Percentiles rank a stretch among this genome's conserved stretches.
Evolutionary conservation across 306 rosid species (phyloP).

Genomic region (Betula pendula): DNA sequence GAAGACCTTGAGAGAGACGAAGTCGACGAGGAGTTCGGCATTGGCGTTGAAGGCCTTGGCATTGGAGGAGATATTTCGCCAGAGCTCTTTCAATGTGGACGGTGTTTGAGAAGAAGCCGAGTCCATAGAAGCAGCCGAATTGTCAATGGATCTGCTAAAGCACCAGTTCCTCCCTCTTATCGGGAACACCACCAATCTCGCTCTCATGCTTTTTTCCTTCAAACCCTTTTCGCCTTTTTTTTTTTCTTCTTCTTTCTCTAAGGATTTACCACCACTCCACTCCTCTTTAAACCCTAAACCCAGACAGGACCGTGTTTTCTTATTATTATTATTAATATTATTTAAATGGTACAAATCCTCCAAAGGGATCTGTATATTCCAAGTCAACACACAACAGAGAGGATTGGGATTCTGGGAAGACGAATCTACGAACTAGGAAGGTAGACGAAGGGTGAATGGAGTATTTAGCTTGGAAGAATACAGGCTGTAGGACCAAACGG

Average conservation of each 20-base stretch:
- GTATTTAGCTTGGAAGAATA: not conserved
- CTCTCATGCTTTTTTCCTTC: constrained; percentile 50
- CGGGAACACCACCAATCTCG: constrained; percentile 85
- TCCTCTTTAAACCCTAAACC: not conserved
- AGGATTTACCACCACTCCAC: not conserved
- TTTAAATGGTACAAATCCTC: too few relatives aligned
- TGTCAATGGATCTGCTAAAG: constrained; percentile 63
- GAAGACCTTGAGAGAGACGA: constrained; percentile 60
- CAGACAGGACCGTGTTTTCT: not conserved
- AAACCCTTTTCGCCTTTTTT: not conserved
- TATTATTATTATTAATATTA: too few relatives aligned
- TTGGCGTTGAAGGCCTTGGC: constrained; percentile 48
- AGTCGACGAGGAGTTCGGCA: constrained; percentile 64
- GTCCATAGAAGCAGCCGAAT: constrained; percentile 26
- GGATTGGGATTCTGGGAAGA: too few relatives aligned
- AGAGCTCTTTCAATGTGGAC: constrained; percentile 60
- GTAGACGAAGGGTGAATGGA: not conserved
- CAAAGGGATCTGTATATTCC: constrained; percentile 2
- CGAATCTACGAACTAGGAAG: not conserved
- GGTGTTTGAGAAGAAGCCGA: constrained; percentile 46
- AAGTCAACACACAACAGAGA: not conserved
- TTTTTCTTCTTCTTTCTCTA: not conserved
- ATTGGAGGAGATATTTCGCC: constrained; percentile 37
- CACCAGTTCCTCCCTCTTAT: constrained; percentile 87
- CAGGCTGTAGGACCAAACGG: not conserved